Evolutionary conservation across 2,329 filamentous ascomycete genomes (phyloP).

Genomic region (Aspergillus uvarum): DNA sequence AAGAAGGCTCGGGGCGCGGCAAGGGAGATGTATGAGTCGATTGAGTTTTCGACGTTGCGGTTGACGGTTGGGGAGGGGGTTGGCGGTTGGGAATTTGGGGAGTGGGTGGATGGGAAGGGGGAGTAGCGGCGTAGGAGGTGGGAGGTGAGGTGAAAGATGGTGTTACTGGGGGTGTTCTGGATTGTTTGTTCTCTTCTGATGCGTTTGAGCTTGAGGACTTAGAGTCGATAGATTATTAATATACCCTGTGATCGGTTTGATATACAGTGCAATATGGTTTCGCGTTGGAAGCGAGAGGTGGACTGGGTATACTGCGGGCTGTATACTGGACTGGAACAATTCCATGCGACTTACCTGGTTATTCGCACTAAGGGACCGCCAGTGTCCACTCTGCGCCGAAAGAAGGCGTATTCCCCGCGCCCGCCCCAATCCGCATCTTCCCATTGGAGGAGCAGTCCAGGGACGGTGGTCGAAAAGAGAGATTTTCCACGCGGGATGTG

Average conservation of each 20-base stretch:
- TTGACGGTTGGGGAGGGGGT: conserved; percentile 67
- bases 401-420: conserved; percentile 9
- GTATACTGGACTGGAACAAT: too few relatives aligned
- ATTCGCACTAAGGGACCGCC: not conserved
- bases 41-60: conserved; percentile 65
- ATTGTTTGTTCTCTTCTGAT: not conserved
- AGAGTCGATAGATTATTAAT: not conserved
- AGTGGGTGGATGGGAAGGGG: conserved; percentile 48
- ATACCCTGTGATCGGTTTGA: not conserved
- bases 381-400: not conserved
- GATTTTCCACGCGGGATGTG: conserved; percentile 12
- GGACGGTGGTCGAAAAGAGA: not conserved
- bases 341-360: too few relatives aligned
- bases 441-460: not conserved
- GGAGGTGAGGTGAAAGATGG: not conserved
- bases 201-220: not conserved
- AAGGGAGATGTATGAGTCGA: conserved; percentile 55
- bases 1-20: conserved; percentile 52
- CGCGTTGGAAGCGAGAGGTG: too few relatives aligned
- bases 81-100: conserved; percentile 61
- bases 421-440: not conserved
- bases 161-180: not conserved
- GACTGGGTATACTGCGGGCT: too few relatives aligned
- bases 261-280: not conserved
- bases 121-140: not conserved